Evolutionary conservation across 2,329 filamentous ascomycete species (phyloP), one percentile per base, ranked within the genome.

Genomic region (Exophiala dermatitidis): DNA sequence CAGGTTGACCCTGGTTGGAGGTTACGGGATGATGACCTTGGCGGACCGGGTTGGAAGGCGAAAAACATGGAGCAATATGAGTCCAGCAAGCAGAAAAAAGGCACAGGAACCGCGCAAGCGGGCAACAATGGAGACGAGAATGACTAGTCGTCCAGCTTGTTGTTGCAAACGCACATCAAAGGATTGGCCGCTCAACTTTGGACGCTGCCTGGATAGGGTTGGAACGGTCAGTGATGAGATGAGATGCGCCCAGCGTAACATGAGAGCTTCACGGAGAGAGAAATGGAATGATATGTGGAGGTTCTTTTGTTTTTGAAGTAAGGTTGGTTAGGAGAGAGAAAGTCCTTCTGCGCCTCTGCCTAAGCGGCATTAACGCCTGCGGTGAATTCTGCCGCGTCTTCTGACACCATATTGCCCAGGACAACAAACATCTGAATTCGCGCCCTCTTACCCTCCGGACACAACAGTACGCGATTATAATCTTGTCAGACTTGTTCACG

Each of bases 11-110:
- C 54, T 2, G 44, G 44, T 5, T 48, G 47, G 10, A 38, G 51
- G 2, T 33, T 62, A 19, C 56, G 44, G 50, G 60, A 60, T 40
- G 53, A 54, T 34, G 60, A 62, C 38, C 59, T 52, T 43, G 60
- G 55, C 5, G 60, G 60, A n/a, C 47, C 57, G 10, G 48, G 51
- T 7, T 62, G 59, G 59, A 55, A 49, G 37, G 40, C 46, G 19
- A 54, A 28, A 6, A 58, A 61, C 29, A 58, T 62, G 51, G 55
- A 57, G 28, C 54, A 57, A 40, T 62, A 62, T 41, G 55, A 61
- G 38, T 53, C 58, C 12, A 52, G 48, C 33, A 62, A 62, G 55
- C 47, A 50, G 34, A 62, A 56, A 46, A 59, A 53, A 52, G 48
- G 32, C 9, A 31, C 2, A 28, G 41, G 33, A 26, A 37, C 34